Evolutionary conservation across 164 flowering plant genomes (phyloP), one percentile per base, ranked within the genome.

Genomic region (Vitis amurensis): DNA sequence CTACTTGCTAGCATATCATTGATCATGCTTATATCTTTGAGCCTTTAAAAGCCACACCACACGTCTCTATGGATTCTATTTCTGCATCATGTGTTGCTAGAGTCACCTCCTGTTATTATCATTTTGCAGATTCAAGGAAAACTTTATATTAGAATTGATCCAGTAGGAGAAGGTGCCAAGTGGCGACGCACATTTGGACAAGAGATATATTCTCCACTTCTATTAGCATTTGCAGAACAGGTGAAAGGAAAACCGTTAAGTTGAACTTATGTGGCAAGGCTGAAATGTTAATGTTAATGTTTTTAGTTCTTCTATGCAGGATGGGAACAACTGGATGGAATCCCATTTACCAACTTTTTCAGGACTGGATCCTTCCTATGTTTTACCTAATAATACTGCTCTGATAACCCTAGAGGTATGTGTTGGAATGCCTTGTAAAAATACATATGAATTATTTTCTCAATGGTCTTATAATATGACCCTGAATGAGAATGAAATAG

Each of bases 101-200:
- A 68, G 60, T 61, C 27, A 13, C 55, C 47, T 63, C 29, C 37
- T 16, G 8, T 16, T 70, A 50, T 47, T 60, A 9, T 31, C 19
- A 55, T 44, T 71, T 71, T 74, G 59, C 89, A 95, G 98, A 73
- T 95, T 63, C 90, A 82, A 79, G 99, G 99, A 63, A 95, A 85
- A 73, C 83, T 78, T 69, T 92, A 89, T 73, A 17, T 91, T 17
- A 81, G 88, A 80, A 88, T 95, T 71, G 94, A 91, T 79, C 93
- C 87, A 27, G 50, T 75, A 7, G 98, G 99, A 71, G 91, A 86
- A 66, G 98, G 99, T 75, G 96, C 99, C 16, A 90, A 81, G 76
- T 95, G 99, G 99, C 96, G 97, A 12, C 94, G 97, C 44, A 78
- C 86, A 57, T 70, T 74, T 77, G 99, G 97, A n/a, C 99, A 95